Percentiles rank a stretch among this genome's conserved stretches.
These are phyloP conservation scores for Trametes meyenii DNA, from an alignment of 768 basidiomycete species.

Conservation along the genomic window DNA sequence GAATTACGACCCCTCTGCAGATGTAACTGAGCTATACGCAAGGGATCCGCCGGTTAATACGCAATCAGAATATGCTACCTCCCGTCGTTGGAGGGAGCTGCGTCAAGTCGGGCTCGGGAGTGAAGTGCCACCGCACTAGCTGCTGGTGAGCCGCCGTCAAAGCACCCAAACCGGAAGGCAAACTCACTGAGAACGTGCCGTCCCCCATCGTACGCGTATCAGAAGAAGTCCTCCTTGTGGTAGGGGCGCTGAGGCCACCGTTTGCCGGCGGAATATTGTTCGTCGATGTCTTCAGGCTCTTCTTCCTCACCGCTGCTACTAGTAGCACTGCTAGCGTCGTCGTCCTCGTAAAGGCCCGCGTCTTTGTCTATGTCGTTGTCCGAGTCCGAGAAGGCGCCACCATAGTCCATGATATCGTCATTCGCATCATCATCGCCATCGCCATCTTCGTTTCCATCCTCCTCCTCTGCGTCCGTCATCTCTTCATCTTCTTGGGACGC, in stretches of 20 bases:
- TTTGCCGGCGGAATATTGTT: constrained; percentile 6
- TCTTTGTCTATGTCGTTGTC: no score
- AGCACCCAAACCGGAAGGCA: background rate
- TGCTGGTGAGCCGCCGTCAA: no score
- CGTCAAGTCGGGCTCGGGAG: background rate
- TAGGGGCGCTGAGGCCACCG: constrained; percentile 37
- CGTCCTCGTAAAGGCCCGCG: no score
- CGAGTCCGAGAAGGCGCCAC: no score
- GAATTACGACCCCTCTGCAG: no score
- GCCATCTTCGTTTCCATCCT: constrained; percentile 21
- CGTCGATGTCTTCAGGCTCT: constrained; percentile 22
- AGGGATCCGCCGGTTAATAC: background rate
- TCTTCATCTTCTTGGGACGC: no score
- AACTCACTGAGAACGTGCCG: constrained; percentile 38
- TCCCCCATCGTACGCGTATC: constrained; percentile 41
- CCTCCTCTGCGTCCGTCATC: no score
- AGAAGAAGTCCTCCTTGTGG: constrained; percentile 35
- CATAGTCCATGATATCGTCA: no score
- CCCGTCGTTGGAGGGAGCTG: background rate
- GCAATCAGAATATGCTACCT: background rate
- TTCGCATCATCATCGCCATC: constrained; percentile 23
- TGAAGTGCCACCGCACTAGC: background rate
- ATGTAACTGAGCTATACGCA: no score
- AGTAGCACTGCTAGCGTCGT: no score
- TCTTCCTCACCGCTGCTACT: background rate